Percentiles rank a stretch among this genome's conserved stretches.
These are phyloP conservation scores for Bromus sterilis DNA, from an alignment of 176 grass and related monocot genomes.

Conservation along the genomic window DNA sequence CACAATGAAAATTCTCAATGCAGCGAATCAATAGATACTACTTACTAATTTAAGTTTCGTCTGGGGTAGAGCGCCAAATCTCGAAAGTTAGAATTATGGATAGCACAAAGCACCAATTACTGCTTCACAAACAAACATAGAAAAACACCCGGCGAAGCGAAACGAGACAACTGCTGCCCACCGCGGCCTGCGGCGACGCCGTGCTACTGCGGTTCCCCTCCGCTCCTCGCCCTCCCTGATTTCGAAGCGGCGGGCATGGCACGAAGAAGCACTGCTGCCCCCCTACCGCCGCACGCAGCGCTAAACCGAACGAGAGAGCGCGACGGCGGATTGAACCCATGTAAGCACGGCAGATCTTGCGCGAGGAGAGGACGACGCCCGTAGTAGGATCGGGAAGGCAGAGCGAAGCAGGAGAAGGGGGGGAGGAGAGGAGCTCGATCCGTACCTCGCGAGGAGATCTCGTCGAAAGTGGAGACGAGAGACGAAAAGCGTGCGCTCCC, in stretches of 20 bases:
- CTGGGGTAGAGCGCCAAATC: background rate
- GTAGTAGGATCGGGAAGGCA: no score
- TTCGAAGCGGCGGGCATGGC: background rate
- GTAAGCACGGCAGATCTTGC: background rate
- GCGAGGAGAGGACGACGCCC: background rate
- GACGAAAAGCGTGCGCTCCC: no score
- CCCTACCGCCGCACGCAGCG: background rate
- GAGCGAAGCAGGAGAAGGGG: background rate
- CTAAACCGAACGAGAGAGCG: background rate
- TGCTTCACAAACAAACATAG: background rate
- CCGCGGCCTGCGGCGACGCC: no score
- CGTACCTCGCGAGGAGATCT: background rate
- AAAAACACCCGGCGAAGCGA: background rate
- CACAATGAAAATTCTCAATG: no score
- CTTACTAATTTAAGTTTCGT: background rate
- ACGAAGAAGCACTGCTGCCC: background rate
- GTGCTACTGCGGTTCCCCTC: background rate
- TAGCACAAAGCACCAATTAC: background rate
- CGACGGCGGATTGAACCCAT: background rate
- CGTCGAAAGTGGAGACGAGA: background rate
- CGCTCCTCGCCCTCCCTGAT: background rate
- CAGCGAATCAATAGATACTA: background rate
- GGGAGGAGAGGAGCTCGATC: background rate
- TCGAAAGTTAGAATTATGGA: background rate
- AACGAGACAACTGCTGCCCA: background rate